phyloP scores from a whole-genome alignment of 106 monocot species.

The Hemerocallis citrina region DNA sequence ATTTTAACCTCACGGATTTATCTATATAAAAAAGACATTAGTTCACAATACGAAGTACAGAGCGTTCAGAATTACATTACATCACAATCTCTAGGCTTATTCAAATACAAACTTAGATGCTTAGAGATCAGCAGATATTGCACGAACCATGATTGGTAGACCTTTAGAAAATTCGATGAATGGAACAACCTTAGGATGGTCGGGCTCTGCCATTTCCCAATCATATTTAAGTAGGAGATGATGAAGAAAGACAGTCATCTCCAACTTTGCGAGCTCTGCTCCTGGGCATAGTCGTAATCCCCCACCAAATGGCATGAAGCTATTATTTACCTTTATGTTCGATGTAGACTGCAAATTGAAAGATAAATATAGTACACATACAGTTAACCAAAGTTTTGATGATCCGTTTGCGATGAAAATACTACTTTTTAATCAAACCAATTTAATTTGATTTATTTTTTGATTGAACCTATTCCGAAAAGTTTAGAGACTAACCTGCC shows the following conservation, averaged over 20 bases:
- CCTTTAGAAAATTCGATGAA: slow-evolving; percentile 4
- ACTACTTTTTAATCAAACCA: too few relatives aligned
- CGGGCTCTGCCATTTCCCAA: slow-evolving; percentile 13
- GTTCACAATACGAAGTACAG: too few relatives aligned
- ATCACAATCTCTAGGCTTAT: too few relatives aligned
- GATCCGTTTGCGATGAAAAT: too few relatives aligned
- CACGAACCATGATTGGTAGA: slow-evolving; percentile 2
- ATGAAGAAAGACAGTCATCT: slow-evolving; percentile 26
- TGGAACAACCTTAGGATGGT: slow-evolving; percentile 4
- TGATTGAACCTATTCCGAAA: too few relatives aligned
- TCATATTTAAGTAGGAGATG: slow-evolving; percentile 22
- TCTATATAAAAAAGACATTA: too few relatives aligned
- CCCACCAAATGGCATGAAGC: slow-evolving; percentile 24
- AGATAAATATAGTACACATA: background rate
- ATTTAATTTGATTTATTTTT: too few relatives aligned
- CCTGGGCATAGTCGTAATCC: slow-evolving; percentile 16
- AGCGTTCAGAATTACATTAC: too few relatives aligned
- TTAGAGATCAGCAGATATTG: background rate
- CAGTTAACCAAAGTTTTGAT: too few relatives aligned
- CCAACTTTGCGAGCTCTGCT: slow-evolving; percentile 21
- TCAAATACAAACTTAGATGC: too few relatives aligned
- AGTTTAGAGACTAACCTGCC: slow-evolving; percentile 32
- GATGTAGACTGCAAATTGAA: slow-evolving; percentile 1
- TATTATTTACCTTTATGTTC: background rate
- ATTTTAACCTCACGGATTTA: too few relatives aligned